These are phyloP conservation scores for Alternaria ventricosa DNA, from an alignment of 2,329 filamentous ascomycete species.

Conservation along the genomic window DNA sequence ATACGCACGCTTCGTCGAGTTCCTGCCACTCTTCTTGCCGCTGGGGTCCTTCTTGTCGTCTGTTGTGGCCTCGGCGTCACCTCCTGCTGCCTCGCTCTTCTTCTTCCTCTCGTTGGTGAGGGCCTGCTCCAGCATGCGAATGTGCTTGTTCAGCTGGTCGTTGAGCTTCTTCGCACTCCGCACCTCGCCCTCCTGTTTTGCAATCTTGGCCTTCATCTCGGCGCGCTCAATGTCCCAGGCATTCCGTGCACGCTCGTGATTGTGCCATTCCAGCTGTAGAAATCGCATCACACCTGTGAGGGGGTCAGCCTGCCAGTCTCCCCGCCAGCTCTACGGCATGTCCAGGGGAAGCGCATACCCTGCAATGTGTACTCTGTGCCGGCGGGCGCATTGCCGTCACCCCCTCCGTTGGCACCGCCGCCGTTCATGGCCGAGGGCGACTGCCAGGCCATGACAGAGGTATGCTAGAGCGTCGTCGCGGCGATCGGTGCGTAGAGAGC, in stretches of 20 bases:
- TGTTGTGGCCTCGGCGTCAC: constrained; percentile 57
- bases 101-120: constrained; percentile 82
- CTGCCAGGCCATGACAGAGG: constrained; percentile 70
- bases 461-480: constrained; percentile 25
- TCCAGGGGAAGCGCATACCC: constrained; percentile 55
- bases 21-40: constrained; percentile 40
- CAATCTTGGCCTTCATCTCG: constrained; percentile 98
- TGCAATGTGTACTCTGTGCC: constrained; percentile 77
- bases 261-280: constrained; percentile 98
- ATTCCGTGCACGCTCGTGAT: constrained; percentile 96
- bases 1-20: constrained; percentile 36
- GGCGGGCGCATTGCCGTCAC: constrained; percentile 58
- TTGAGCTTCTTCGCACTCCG: constrained; percentile 87
- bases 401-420: constrained; percentile 59
- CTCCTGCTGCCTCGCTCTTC: constrained; percentile 59
- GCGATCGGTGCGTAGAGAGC: constrained; percentile 30
- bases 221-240: constrained; percentile 99
- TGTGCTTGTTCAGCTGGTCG: constrained; percentile 87
- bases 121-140: constrained; percentile 86
- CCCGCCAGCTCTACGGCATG: not conserved
- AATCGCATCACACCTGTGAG: constrained; percentile 93
- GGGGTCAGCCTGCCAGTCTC: constrained; percentile 23
- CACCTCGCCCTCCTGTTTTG: constrained; percentile 87
- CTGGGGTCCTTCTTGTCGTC: constrained; percentile 47
- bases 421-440: constrained; percentile 68